Conservation (phyloP, 2,329 filamentous ascomycete genomes). For the Penicillium sp. region DNA sequence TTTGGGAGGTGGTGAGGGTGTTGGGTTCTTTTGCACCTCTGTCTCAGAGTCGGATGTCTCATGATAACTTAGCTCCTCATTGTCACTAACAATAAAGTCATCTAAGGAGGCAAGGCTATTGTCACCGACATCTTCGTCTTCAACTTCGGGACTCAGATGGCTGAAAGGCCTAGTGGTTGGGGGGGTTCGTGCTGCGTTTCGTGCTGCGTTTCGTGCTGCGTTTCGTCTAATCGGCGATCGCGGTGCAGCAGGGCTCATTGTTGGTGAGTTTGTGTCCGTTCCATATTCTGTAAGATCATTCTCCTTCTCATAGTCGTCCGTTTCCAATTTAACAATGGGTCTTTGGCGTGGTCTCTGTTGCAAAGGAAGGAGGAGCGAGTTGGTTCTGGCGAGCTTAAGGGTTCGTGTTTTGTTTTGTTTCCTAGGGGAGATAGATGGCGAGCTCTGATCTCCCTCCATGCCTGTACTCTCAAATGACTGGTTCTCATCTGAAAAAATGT, state of each 20-base stretch:
- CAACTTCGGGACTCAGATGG: conserved; percentile 18
- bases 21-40: conserved; percentile 21
- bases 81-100: conserved; percentile 44
- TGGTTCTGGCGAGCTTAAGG: conserved; percentile 33
- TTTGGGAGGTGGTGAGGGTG: conserved; percentile 19
- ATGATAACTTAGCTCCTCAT: conserved; percentile 39
- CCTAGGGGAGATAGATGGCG: conserved; percentile 6
- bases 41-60: conserved; percentile 34
- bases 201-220: conserved; percentile 7
- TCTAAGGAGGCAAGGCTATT: conserved; percentile 41
- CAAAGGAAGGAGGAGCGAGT: conserved; percentile 35
- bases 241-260: conserved; percentile 19
- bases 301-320: conserved; percentile 37
- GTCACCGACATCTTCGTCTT: conserved; percentile 27
- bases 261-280: conserved; percentile 11
- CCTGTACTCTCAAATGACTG: conserved; percentile 17
- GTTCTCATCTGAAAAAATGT: conserved; percentile 34
- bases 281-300: conserved; percentile 32
- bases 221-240: conserved; percentile 21
- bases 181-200: conserved; percentile 7
- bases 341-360: conserved; percentile 24
- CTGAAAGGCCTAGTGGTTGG: conserved; percentile 9
- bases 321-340: conserved; percentile 27
- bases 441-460: background rate
- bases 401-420: conserved; percentile 28